phyloP scores from a whole-genome alignment of 2,329 filamentous ascomycete genomes.

The Blumeria graminis region DNA sequence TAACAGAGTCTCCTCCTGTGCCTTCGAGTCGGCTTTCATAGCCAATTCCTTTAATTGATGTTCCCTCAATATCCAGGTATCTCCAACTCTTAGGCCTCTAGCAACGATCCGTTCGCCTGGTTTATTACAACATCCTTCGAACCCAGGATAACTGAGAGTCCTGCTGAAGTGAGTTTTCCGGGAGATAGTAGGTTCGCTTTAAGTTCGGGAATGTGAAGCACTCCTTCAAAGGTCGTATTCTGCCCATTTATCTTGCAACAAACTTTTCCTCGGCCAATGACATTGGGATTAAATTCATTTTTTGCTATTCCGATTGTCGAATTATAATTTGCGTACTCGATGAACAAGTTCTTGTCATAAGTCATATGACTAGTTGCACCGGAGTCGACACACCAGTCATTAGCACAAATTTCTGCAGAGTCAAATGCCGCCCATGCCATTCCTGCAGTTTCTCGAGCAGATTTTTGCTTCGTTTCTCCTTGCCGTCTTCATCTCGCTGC shows the following conservation, averaged over 20 bases:
- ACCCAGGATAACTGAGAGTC: not conserved
- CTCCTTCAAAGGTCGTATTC: not conserved
- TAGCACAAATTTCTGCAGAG: too few species aligned
- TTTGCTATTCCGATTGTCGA: not conserved
- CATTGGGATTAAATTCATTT: not conserved
- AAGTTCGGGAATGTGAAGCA: not conserved
- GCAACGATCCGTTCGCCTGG: not conserved
- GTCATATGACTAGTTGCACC: constrained; percentile 1
- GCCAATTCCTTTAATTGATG: not conserved
- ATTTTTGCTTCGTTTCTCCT: not conserved
- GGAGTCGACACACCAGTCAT: not conserved
- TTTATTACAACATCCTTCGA: not conserved
- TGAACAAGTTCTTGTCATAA: not conserved
- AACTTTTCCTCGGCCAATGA: not conserved
- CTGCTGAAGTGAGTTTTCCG: not conserved
- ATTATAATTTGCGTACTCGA: not conserved
- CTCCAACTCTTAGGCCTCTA: not conserved
- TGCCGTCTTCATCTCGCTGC: not conserved
- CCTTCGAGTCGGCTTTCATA: not conserved
- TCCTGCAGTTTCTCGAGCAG: not conserved
- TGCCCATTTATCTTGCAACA: not conserved
- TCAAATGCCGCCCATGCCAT: not conserved
- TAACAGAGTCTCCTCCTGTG: not conserved
- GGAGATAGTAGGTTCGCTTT: not conserved
- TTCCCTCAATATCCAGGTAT: not conserved